Evolutionary conservation across 164 flowering plant species (phyloP).

Genomic region (Malania oleifera): DNA sequence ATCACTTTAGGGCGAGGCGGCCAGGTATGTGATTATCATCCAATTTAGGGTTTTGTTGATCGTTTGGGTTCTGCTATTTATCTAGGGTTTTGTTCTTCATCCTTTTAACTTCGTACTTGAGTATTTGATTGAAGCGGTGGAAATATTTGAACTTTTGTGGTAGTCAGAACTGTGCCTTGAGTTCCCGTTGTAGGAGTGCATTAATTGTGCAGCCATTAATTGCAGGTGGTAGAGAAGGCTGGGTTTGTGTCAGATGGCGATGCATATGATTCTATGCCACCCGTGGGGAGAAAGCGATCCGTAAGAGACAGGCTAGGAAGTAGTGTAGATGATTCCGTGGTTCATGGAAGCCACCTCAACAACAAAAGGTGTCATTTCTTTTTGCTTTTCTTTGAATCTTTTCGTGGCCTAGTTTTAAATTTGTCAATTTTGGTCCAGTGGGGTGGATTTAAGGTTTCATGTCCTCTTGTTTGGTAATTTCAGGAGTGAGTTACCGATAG

Average conservation of each 20-base stretch:
- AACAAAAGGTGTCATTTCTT: slow-evolving; percentile 41
- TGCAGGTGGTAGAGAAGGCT: slow-evolving; percentile 65
- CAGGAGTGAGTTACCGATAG: too few species aligned
- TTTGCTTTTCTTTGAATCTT: neutral
- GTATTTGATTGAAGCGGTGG: slow-evolving; percentile 3
- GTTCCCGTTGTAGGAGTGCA: neutral
- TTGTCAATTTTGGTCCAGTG: neutral
- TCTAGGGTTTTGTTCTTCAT: neutral
- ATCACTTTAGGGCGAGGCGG: slow-evolving; percentile 69
- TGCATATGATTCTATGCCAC: slow-evolving; percentile 24
- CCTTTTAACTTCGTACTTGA: neutral
- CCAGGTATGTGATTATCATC: slow-evolving; percentile 37
- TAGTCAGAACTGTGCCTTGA: neutral
- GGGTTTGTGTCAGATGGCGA: slow-evolving; percentile 30
- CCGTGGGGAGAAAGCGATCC: slow-evolving; percentile 55
- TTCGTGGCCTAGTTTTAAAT: neutral
- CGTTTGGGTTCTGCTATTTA: neutral
- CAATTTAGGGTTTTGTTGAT: neutral
- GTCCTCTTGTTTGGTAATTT: too few species aligned
- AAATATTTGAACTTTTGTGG: neutral
- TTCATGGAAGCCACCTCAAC: slow-evolving; percentile 14
- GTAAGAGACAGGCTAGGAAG: slow-evolving; percentile 68
- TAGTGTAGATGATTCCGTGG: slow-evolving; percentile 27
- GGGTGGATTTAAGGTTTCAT: too few species aligned
- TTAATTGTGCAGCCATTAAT: neutral